Evolutionary conservation across 2,329 filamentous ascomycete genomes (phyloP), one percentile per base, ranked within the genome.

Genomic region (Fusarium sp.): DNA sequence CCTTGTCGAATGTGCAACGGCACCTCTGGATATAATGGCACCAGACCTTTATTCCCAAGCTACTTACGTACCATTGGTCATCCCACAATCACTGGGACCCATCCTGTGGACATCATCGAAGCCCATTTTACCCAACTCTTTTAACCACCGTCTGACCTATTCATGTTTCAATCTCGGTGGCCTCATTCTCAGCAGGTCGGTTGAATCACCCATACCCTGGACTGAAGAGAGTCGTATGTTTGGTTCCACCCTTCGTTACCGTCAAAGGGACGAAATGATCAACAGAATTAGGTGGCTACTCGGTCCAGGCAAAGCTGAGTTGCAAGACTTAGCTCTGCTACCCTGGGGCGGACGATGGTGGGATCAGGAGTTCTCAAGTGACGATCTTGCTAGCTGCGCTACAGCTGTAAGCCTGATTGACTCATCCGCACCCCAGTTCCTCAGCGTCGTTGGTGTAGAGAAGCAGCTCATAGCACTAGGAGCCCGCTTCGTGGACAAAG

Each of bases 171-270:
- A 30, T 1, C 14, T 19, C 1, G 53, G 53, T 12, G 42, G 48
- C 3, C 47, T 36, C 10, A 26, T 56, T 21, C 53, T 56, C 38
- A 53, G 15, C 12, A 23, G 24, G 23, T 53, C 47, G 0, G 34
- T 24, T 5, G 9, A 53, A 12, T 24, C 47, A 4, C 21, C 47
- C 3, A 5, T 43, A 1, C 36, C 38, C 1, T 19, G 42, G 3
- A 21, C 53, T 4, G 53, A 53, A 12, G 53, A 56, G 15, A 43
- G 19, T 11, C 53, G 38, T 2, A 56, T 56, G 19, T 56, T 56
- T 38, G 53, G 47, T 1, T 53, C 47, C 4, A 53, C 47, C 2
- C 38, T 56, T 9, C 53, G 38, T 9, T 53, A 43, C 14, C 21
- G 47, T 6, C 21, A 43, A 10, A 34, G 38, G 21, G 21, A 56